A percentile compares a stretch with the other conserved stretches of the same genome.
These are phyloP conservation scores for Penicillium sp. DNA, from an alignment of 2,329 filamentous ascomycete species.

Conservation along the genomic window DNA sequence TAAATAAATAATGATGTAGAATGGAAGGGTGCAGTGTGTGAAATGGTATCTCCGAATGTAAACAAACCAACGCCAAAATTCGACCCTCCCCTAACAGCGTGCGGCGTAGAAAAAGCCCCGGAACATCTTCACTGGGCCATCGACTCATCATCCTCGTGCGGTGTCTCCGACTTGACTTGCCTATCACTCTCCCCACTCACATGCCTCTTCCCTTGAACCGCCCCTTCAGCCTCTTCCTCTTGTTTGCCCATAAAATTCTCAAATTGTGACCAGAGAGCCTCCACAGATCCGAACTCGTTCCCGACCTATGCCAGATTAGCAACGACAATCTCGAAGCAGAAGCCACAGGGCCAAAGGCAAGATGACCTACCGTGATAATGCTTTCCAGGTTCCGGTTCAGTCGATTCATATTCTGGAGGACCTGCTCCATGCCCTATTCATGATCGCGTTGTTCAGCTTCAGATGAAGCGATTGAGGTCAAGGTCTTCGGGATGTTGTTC, in stretches of 20 bases:
- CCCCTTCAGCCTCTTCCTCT: slow-evolving; percentile 39
- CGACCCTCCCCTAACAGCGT: not conserved
- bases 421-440: slow-evolving; percentile 71
- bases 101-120: too few relatives aligned
- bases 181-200: slow-evolving; percentile 25
- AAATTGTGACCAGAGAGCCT: slow-evolving; percentile 95
- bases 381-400: slow-evolving; percentile 89
- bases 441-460: not conserved
- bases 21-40: not conserved
- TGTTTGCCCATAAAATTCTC: slow-evolving; percentile 90
- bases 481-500: not conserved
- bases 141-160: slow-evolving; percentile 16
- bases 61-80: slow-evolving; percentile 3
- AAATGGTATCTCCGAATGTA: slow-evolving; percentile 10
- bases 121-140: slow-evolving; percentile 7
- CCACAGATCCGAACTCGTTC: slow-evolving; percentile 95
- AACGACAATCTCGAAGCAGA: not conserved
- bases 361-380: slow-evolving; percentile 70
- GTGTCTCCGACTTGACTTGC: slow-evolving; percentile 18
- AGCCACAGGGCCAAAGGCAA: too few relatives aligned
- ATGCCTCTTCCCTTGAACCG: slow-evolving; percentile 27
- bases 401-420: slow-evolving; percentile 93
- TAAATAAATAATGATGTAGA: not conserved
- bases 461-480: not conserved
- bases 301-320: slow-evolving; percentile 62